Percentiles rank a stretch among this genome's conserved stretches.
phyloP scores from a whole-genome alignment of 148 eudicot species.

The Chenopodium berlandieri region DNA sequence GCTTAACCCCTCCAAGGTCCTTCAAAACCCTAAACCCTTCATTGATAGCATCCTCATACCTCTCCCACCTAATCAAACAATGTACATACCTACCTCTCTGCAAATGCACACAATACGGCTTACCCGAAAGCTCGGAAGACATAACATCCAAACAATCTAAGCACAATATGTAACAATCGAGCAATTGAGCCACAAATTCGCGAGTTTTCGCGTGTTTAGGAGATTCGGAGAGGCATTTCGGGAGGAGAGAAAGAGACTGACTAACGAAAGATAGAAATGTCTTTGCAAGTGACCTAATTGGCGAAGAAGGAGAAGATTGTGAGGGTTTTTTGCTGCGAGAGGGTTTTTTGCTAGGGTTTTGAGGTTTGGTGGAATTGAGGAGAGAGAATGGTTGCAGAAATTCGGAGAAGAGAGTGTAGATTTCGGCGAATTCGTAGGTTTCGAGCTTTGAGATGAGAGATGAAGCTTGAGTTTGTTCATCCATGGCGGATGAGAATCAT shows the following conservation, averaged over 20 bases:
- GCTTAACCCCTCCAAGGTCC: conserved; percentile 28
- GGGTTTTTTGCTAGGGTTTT: conserved; percentile 37
- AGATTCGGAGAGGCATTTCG: conserved; percentile 57
- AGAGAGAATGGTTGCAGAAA: conserved; percentile 43
- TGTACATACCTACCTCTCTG: conserved; percentile 57
- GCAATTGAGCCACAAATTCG: conserved; percentile 26
- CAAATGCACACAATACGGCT: conserved; percentile 46
- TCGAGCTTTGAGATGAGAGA: conserved; percentile 50
- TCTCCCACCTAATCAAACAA: conserved; percentile 57
- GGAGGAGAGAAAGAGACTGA: conserved; percentile 47
- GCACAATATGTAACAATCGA: conserved; percentile 46
- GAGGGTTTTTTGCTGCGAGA: conserved; percentile 25
- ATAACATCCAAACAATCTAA: conserved; percentile 47
- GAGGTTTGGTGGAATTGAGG: conserved; percentile 26
- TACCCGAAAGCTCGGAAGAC: conserved; percentile 48
- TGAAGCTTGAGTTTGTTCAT: conserved; percentile 34
- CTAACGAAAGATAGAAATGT: conserved; percentile 48
- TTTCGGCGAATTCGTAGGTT: conserved; percentile 36
- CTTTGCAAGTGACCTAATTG: conserved; percentile 60
- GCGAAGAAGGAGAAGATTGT: conserved; percentile 13
- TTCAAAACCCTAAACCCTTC: conserved; percentile 61
- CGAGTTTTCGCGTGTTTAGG: conserved; percentile 36
- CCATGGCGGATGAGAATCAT: conserved; percentile 38
- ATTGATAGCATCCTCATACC: conserved; percentile 44
- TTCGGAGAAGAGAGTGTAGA: conserved; percentile 37